Base-by-base conservation (phyloP, 768 basidiomycete species). In the Rhodotorula diobovata region DNA sequence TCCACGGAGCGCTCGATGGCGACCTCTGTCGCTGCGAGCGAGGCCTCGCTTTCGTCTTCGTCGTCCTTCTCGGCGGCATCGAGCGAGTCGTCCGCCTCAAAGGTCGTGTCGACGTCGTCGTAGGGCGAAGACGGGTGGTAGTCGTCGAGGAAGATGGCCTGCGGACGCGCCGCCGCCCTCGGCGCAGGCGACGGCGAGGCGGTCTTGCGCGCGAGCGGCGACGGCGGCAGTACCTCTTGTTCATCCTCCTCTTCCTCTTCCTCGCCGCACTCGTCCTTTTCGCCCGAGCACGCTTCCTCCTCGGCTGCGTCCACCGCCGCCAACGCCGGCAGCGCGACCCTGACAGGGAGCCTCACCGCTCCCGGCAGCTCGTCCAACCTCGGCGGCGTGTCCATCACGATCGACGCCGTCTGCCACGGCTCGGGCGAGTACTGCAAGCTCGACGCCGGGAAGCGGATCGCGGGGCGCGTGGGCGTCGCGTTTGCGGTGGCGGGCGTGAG, bases 361-460 rank as follows among this genome's bases (percentile, higher is more conserved):
- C 48, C 62, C 1, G 65, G 61, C 20, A 51, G 34, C 23, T 71
- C 70, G 45, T 71, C 70, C n/a, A 70, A n/a, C 15, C 61, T 41
- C 1, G 66, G 63, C 39, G 73, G 73, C 21, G 73, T 74, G 35
- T 70, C 69, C 39, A 74, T 59, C 15, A 70, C 51, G 43, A 74
- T 74, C 8, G 73, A 74, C 23, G 63, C 48, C 1, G 73, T 74
- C 54, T 72, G 71, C 50, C 61, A 72, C 23, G 71, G 48, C 43
- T 72, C 71, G 39, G 67, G 67, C 35, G 59, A 45, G 6, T 46
- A 35, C 20, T 46, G 37, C 25, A 53, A 25, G 25, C 15, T 1
- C 8, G 60, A 35, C 14, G 37, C 39, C 20, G 71, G 63, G 60
- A 68, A 66, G 59, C 34, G 67, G 7, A 66, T 59, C 7, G 32